These are phyloP conservation scores for Thielaviopsis ethacetica DNA, from an alignment of 2,329 filamentous ascomycete genomes.

Conservation along the genomic window DNA sequence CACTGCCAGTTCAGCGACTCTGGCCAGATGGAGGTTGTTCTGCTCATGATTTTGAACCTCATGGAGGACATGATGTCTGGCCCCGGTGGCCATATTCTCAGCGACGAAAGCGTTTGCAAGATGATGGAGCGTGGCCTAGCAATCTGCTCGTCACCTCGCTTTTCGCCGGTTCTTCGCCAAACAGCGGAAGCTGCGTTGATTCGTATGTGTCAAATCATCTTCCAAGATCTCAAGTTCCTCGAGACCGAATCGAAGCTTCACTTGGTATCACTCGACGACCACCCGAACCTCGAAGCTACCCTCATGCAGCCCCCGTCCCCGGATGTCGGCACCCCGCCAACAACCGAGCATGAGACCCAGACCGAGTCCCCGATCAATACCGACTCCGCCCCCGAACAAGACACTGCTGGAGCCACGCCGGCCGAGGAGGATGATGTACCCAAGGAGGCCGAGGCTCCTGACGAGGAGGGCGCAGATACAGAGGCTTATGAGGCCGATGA, in stretches of 20 bases:
- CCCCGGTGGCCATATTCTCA: conserved; percentile 80
- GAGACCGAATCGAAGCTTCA: conserved; percentile 60
- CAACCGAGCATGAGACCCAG: neutral
- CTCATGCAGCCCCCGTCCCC: conserved; percentile 48
- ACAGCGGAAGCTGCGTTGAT: conserved; percentile 97
- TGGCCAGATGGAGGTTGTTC: conserved; percentile 84
- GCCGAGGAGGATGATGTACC: conserved; percentile 23
- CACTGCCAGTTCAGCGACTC: conserved; percentile 96
- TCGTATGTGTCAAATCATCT: conserved; percentile 97
- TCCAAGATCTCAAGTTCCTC: conserved; percentile 76
- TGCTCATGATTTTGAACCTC: conserved; percentile 82
- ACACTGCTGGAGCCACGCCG: conserved; percentile 18
- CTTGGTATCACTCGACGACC: conserved; percentile 47
- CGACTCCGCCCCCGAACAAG: neutral
- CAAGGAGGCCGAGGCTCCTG: neutral
- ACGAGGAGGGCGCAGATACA: neutral
- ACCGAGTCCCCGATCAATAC: neutral
- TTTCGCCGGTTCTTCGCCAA: conserved; percentile 77
- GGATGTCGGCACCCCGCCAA: conserved; percentile 11
- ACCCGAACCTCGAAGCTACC: conserved; percentile 54
- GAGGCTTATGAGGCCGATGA: conserved; percentile 13
- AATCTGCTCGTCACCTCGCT: conserved; percentile 86
- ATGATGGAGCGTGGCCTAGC: conserved; percentile 98
- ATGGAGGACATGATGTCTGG: conserved; percentile 99
- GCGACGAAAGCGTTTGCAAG: conserved; percentile 94